These are phyloP conservation scores for Cinnamomum micranthum DNA, from an alignment of 164 flowering plant genomes.

Conservation along the genomic window DNA sequence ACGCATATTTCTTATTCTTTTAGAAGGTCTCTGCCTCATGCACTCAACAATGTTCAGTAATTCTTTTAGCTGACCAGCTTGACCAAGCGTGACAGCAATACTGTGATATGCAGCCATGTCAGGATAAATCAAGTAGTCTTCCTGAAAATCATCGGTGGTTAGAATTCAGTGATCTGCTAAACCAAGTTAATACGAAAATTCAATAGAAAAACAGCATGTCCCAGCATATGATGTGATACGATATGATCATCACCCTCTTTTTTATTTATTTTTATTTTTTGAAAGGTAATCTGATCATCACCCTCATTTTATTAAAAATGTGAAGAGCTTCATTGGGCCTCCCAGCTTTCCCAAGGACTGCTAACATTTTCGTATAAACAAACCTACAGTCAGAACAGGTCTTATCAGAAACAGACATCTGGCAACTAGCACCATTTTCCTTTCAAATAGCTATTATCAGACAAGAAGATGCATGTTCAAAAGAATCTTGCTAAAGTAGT, in stretches of 20 bases:
- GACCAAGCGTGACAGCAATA: conserved; percentile 85
- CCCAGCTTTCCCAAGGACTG: conserved; percentile 85
- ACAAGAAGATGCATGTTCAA: not conserved
- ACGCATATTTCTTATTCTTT: conserved; percentile 38
- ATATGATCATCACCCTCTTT: conserved; percentile 61
- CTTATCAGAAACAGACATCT: not conserved
- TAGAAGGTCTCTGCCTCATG: conserved; percentile 73
- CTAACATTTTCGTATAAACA: conserved; percentile 88
- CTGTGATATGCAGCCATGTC: conserved; percentile 89
- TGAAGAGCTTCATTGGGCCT: conserved; percentile 77
- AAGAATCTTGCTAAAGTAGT: not conserved
- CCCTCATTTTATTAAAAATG: conserved; percentile 77
- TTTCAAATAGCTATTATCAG: not conserved
- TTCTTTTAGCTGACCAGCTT: conserved; percentile 84
- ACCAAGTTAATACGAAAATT: not conserved
- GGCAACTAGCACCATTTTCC: not conserved
- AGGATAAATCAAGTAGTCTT: conserved; percentile 71
- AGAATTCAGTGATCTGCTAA: conserved; percentile 1
- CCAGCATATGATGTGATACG: conserved; percentile 1
- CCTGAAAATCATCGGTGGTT: conserved; percentile 36
- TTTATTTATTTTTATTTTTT: not conserved
- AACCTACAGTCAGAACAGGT: conserved; percentile 49
- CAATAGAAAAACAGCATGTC: not conserved
- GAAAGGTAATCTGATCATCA: conserved; percentile 24
- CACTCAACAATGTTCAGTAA: conserved; percentile 57